phyloP scores from a whole-genome alignment of 352 stramenopile species.

The Pythium phragmitis region DNA sequence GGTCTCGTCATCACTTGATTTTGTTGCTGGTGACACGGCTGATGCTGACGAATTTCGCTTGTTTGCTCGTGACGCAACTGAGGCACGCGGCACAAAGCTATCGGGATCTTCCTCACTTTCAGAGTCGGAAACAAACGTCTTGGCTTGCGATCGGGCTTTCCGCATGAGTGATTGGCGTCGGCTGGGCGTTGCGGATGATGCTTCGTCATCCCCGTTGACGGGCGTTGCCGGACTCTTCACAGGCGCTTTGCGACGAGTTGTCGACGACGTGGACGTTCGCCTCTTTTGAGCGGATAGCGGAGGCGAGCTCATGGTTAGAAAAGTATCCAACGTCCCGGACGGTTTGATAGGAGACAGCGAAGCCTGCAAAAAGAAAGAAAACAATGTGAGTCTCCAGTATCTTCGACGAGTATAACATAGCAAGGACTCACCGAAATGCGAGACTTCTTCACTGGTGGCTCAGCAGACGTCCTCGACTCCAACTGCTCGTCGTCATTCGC shows the following conservation, averaged over 20 bases:
- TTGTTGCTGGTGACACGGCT: background rate
- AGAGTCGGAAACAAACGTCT: constrained; percentile 53
- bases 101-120: constrained; percentile 51
- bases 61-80: constrained; percentile 30
- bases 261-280: constrained; percentile 29
- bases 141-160: constrained; percentile 37
- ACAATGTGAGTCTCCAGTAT: constrained; percentile 8
- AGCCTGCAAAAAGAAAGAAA: constrained; percentile 32
- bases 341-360: constrained; percentile 79
- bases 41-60: constrained; percentile 17
- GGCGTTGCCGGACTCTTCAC: constrained; percentile 17
- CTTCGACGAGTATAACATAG: background rate
- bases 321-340: constrained; percentile 45
- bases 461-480: background rate
- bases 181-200: constrained; percentile 24
- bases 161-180: constrained; percentile 56
- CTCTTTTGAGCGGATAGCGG: constrained; percentile 56
- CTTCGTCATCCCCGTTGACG: constrained; percentile 13
- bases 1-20: constrained; percentile 1
- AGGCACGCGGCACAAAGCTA: constrained; percentile 31
- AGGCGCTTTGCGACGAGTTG: constrained; percentile 21
- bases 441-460: constrained; percentile 21
- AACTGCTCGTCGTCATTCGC: constrained; percentile 2
- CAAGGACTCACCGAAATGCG: constrained; percentile 50
- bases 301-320: constrained; percentile 64